Base-by-base conservation (phyloP, 2,329 filamentous ascomycete genomes). In the Xylaria arbuscula region DNA sequence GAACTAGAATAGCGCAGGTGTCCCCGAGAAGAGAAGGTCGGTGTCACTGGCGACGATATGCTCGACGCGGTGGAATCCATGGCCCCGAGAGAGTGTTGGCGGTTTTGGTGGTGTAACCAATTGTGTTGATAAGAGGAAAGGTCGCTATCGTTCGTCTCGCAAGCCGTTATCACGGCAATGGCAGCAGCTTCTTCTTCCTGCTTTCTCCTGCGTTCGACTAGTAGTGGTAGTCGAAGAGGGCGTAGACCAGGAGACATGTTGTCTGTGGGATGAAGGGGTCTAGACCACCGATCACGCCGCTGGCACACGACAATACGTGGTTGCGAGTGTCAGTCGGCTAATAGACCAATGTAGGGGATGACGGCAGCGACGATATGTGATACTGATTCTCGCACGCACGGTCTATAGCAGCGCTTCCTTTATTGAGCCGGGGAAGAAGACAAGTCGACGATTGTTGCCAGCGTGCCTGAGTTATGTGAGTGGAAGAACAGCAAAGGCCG, bases 1-100 rank as follows among this genome's bases (percentile, higher is more conserved):
- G 93, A 96, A 81, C 93, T 95, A 28, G 90, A 87, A 74, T 88
- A 88, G 73, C 89, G 87, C 57, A 87, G 81, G 78, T 92, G 89
- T 40, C 88, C 87, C 68, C 87, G 87, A 57, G 89, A 80, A 3
- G 86, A 90, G 76, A 92, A 92, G 19, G 89, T 92, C 24, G 92
- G 90, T 50, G 91, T 93, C 45, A 90, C 82, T 60, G 92, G 92
- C 22, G 91, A 90, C 13, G 89, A 87, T 72, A 90, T 83, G 73
- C 92, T 91, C 22, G 92, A 93, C 11, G 85, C 84, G 19, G 86
- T 89, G 4, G 86, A 88, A 75, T 86, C 86, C 63, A 83, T 80
- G 34, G 40, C 34, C 11, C 48, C 22, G 54, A 65, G 50, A 15
- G 61, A 58, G 80, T 82, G 73, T 83, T 82, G 74, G 83, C 50